Percentiles rank a stretch among this genome's conserved stretches.
These are phyloP conservation scores for Trichoderma hamatum DNA, from an alignment of 2,329 filamentous ascomycete genomes.

Conservation along the genomic window DNA sequence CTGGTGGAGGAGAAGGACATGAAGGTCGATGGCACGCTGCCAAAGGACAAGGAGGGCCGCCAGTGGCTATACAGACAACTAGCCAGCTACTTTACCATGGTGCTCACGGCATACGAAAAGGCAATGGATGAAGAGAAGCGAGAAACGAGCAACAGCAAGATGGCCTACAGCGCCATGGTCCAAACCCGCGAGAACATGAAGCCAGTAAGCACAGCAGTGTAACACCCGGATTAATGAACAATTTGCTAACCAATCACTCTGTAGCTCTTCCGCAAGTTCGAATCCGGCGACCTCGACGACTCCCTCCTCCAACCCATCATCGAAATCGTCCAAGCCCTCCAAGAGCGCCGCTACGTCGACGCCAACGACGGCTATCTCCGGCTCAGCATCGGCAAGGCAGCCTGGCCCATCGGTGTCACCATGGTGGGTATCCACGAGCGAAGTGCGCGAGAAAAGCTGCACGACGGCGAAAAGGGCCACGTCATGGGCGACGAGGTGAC, in stretches of 20 bases:
- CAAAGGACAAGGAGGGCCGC: slow-evolving; percentile 65
- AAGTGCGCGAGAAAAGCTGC: slow-evolving; percentile 91
- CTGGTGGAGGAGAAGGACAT: slow-evolving; percentile 85
- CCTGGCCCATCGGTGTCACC: slow-evolving; percentile 98
- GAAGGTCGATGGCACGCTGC: slow-evolving; percentile 71
- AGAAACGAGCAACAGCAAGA: slow-evolving; percentile 76
- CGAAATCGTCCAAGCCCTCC: slow-evolving; percentile 89
- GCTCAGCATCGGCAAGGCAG: slow-evolving; percentile 92
- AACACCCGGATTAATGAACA: neutral
- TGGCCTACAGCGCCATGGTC: slow-evolving; percentile 81
- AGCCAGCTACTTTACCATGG: slow-evolving; percentile 93
- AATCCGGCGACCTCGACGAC: slow-evolving; percentile 77
- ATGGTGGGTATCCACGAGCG: slow-evolving; percentile 99
- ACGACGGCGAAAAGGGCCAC: slow-evolving; percentile 84
- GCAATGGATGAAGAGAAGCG: slow-evolving; percentile 69
- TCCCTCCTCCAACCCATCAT: slow-evolving; percentile 79
- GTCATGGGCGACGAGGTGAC: slow-evolving; percentile 97
- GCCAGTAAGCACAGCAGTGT: slow-evolving; percentile 55
- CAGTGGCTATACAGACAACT: slow-evolving; percentile 83
- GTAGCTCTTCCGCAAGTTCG: slow-evolving; percentile 82
- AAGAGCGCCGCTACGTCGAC: slow-evolving; percentile 90
- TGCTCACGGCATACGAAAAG: slow-evolving; percentile 83
- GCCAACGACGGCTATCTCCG: slow-evolving; percentile 94
- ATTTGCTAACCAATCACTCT: neutral
- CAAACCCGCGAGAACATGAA: slow-evolving; percentile 86